A percentile compares a stretch with the other conserved stretches of the same genome.
These are phyloP conservation scores for Phialophora macrospora DNA, from an alignment of 2,329 filamentous ascomycete genomes.

Conservation along the genomic window DNA sequence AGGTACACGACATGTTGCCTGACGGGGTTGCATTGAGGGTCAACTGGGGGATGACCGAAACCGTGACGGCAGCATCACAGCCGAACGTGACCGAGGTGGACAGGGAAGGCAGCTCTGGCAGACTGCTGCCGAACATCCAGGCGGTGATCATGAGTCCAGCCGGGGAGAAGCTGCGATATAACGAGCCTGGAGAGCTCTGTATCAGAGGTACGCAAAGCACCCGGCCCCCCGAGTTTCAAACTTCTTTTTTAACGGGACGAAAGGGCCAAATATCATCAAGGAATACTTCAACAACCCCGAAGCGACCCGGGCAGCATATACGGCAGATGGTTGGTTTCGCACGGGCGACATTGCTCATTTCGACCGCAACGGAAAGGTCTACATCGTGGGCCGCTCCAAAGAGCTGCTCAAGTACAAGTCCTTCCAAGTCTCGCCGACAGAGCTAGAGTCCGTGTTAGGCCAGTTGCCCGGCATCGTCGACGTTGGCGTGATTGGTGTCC, in stretches of 20 bases:
- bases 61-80: slow-evolving; percentile 43
- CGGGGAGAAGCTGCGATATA: slow-evolving; percentile 41
- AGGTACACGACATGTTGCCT: slow-evolving; percentile 28
- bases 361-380: slow-evolving; percentile 46
- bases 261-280: slow-evolving; percentile 32
- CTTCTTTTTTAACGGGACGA: neutral
- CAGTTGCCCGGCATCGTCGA: slow-evolving; percentile 49
- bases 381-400: slow-evolving; percentile 51
- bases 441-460: slow-evolving; percentile 53
- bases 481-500: slow-evolving; percentile 53
- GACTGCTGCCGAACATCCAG: slow-evolving; percentile 46
- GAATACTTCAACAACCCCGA: slow-evolving; percentile 42
- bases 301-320: slow-evolving; percentile 41
- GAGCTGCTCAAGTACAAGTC: slow-evolving; percentile 53
- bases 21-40: slow-evolving; percentile 25
- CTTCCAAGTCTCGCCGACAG: slow-evolving; percentile 56
- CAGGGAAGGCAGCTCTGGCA: slow-evolving; percentile 55
- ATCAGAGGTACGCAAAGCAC: slow-evolving; percentile 43
- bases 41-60: slow-evolving; percentile 61
- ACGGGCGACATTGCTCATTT: slow-evolving; percentile 50
- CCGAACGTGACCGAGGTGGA: slow-evolving; percentile 47
- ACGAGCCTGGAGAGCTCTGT: slow-evolving; percentile 46
- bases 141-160: slow-evolving; percentile 45
- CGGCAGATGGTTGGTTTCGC: slow-evolving; percentile 49
- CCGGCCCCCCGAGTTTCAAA: slow-evolving; percentile 39